Conservation (phyloP, 2,329 filamentous ascomycete genomes). For the Cercospora citrullina region DNA sequence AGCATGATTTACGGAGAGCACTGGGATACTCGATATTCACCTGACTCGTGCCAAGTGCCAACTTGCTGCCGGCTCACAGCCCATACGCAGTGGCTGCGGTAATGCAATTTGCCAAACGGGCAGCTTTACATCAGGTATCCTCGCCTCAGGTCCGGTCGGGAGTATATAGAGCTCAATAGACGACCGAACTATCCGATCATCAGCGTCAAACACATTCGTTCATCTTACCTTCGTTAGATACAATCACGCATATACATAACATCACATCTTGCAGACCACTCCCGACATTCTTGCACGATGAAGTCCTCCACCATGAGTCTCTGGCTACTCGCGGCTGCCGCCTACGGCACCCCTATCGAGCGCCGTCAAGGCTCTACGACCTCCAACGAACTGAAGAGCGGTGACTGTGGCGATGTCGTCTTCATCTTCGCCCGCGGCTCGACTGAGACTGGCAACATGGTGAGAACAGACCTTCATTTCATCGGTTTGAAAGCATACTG, state of each 20-base stretch:
- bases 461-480: neutral
- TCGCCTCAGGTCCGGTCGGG: neutral
- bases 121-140: neutral
- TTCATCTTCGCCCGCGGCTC: conserved; percentile 61
- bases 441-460: conserved; percentile 56
- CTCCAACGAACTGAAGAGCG: conserved; percentile 30
- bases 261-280: neutral
- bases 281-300: conserved; percentile 7
- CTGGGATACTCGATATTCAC: neutral
- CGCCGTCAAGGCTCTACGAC: conserved; percentile 21
- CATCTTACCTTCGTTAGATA: neutral
- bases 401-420: conserved; percentile 50
- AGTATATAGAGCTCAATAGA: neutral
- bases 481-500: neutral
- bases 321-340: conserved; percentile 19
- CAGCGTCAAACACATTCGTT: conserved; percentile 10
- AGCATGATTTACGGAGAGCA: neutral
- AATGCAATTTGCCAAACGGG: neutral
- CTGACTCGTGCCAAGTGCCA: neutral
- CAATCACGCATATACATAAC: neutral
- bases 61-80: neutral
- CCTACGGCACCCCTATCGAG: conserved; percentile 12
- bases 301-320: conserved; percentile 13
- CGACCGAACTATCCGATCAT: neutral
- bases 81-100: neutral